Conservation (phyloP, 1,284 basidiomycete species). For the Pyrrhoderma noxium region DNA sequence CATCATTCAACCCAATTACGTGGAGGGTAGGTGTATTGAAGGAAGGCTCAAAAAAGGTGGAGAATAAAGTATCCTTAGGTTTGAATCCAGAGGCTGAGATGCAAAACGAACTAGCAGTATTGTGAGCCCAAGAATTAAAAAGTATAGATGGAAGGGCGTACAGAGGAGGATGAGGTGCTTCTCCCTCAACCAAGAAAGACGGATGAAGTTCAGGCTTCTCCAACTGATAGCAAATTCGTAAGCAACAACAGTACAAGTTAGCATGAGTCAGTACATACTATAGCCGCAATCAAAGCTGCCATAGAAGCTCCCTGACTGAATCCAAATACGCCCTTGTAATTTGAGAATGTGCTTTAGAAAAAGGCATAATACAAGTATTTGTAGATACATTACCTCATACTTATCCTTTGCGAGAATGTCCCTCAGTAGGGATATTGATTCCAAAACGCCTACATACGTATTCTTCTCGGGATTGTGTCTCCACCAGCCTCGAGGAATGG, state of each 20-base stretch:
- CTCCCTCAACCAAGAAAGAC: conserved; percentile 57
- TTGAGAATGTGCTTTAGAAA: too few species aligned
- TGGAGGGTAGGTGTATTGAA: conserved; percentile 75
- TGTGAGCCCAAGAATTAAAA: conserved; percentile 9
- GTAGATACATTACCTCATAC: conserved; percentile 43
- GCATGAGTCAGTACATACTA: conserved; percentile 52
- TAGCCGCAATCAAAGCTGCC: conserved; percentile 65
- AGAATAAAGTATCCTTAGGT: conserved; percentile 41
- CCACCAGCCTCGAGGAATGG: conserved; percentile 80
- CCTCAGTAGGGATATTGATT: conserved; percentile 39
- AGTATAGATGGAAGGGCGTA: conserved; percentile 32
- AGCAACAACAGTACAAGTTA: conserved; percentile 1
- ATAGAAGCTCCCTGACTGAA: conserved; percentile 83
- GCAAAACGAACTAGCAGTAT: conserved; percentile 51
- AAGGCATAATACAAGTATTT: not conserved
- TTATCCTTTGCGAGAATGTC: conserved; percentile 42
- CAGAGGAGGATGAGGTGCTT: conserved; percentile 64
- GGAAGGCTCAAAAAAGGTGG: conserved; percentile 46
- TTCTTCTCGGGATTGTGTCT: conserved; percentile 44
- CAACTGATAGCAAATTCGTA: conserved; percentile 29
- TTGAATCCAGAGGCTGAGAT: conserved; percentile 65
- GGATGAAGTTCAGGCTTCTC: conserved; percentile 52
- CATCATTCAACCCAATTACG: conserved; percentile 73
- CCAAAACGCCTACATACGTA: conserved; percentile 51
- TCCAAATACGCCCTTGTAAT: conserved; percentile 68